These are phyloP conservation scores for Aspergillus proliferans DNA, from an alignment of 2,329 filamentous ascomycete species.

Conservation along the genomic window DNA sequence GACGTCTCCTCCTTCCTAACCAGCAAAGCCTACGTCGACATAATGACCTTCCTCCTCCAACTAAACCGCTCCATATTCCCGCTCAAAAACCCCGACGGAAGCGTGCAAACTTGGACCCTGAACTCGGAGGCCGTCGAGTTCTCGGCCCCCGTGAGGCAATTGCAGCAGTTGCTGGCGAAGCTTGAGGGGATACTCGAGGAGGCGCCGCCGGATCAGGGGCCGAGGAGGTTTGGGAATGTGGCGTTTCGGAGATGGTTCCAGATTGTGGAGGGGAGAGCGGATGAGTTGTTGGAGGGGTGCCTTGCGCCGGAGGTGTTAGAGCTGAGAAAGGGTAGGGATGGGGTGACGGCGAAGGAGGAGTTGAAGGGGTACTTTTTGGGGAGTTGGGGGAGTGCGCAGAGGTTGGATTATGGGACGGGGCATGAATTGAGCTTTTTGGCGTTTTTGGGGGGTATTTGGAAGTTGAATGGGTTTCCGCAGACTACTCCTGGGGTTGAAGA, in stretches of 20 bases:
- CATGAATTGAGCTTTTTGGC: conserved; percentile 94
- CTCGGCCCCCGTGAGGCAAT: conserved; percentile 54
- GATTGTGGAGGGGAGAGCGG: conserved; percentile 56
- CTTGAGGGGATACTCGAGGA: conserved; percentile 65
- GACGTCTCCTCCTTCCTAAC: conserved; percentile 77
- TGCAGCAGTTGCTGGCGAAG: conserved; percentile 61
- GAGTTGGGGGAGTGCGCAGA: conserved; percentile 78
- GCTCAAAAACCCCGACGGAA: conserved; percentile 40
- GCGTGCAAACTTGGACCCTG: conserved; percentile 46
- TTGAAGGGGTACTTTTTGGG: conserved; percentile 74
- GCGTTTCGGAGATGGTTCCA: conserved; percentile 82
- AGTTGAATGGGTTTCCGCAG: conserved; percentile 70
- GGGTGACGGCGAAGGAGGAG: conserved; percentile 56
- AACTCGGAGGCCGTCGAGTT: conserved; percentile 38
- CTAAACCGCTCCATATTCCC: conserved; percentile 84
- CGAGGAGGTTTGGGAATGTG: conserved; percentile 83
- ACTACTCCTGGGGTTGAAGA: conserved; percentile 54
- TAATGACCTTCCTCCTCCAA: conserved; percentile 81
- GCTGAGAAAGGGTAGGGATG: conserved; percentile 21
- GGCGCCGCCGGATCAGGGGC: conserved; percentile 76
- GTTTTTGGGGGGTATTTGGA: conserved; percentile 86
- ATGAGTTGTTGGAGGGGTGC: conserved; percentile 52
- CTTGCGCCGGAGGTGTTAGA: conserved; percentile 47
- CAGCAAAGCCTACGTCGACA: conserved; percentile 77
- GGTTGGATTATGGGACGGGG: conserved; percentile 91